A percentile compares a stretch with the other conserved stretches of the same genome.
Conservation (phyloP, 495 filamentous ascomycete species). For the Tetracladium setigerum region DNA sequence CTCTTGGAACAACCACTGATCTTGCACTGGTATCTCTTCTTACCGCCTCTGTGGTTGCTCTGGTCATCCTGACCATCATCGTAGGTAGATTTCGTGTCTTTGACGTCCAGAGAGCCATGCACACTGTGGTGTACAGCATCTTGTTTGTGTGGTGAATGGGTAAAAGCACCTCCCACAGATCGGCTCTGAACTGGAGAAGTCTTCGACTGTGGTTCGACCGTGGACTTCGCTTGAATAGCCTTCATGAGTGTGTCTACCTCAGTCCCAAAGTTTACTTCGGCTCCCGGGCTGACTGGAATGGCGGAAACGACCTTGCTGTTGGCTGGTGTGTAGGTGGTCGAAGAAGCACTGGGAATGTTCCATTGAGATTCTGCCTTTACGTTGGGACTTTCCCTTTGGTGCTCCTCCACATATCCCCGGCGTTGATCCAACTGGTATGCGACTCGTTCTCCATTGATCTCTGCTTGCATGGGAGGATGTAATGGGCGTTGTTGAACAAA, state of each 20-base stretch:
- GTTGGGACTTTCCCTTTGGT: slow-evolving; percentile 16
- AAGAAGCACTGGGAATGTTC: not conserved
- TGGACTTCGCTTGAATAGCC: slow-evolving; percentile 69
- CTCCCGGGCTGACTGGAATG: slow-evolving; percentile 13
- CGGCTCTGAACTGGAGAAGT: slow-evolving; percentile 17
- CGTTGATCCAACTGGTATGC: slow-evolving; percentile 7
- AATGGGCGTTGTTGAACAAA: slow-evolving; percentile 18
- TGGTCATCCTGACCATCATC: slow-evolving; percentile 23
- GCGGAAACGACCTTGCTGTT: slow-evolving; percentile 20
- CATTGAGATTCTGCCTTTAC: slow-evolving; percentile 16
- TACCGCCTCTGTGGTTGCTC: slow-evolving; percentile 14
- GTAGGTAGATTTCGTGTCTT: slow-evolving; percentile 17
- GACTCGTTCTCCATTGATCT: not conserved
- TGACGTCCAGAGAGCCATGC: slow-evolving; percentile 7
- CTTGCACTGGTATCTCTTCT: slow-evolving; percentile 69
- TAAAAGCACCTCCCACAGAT: slow-evolving; percentile 17
- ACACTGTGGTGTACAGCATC: slow-evolving; percentile 2
- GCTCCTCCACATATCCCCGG: slow-evolving; percentile 16
- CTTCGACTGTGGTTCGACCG: slow-evolving; percentile 32
- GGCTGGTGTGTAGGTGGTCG: slow-evolving; percentile 3
- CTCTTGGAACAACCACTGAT: slow-evolving; percentile 70
- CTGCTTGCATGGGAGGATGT: slow-evolving; percentile 13
- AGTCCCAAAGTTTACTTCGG: slow-evolving; percentile 61
- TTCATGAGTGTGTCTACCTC: slow-evolving; percentile 89
- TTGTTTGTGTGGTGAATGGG: slow-evolving; percentile 12